Percentiles rank a stretch among this genome's conserved stretches.
Conservation (phyloP, 179 eudicot genomes). For the Vitellaria paradoxa region DNA sequence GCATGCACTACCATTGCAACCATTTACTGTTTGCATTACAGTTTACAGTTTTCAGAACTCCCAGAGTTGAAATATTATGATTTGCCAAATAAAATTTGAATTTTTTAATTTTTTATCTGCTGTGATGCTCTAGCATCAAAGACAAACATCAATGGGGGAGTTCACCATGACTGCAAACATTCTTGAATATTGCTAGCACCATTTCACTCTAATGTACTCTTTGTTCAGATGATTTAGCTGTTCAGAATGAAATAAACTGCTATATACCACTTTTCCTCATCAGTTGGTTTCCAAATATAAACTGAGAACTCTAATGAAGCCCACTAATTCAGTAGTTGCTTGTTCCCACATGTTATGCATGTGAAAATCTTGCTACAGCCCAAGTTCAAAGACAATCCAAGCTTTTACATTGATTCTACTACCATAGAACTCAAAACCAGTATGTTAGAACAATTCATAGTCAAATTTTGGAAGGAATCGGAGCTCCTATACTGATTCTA, state of each 20-base stretch:
- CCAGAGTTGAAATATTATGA: neutral
- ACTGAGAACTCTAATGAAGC: neutral
- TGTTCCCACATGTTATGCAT: no score
- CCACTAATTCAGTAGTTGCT: neutral
- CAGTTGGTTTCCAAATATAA: neutral
- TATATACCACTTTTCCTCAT: neutral
- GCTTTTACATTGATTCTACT: no score
- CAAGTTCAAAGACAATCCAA: no score
- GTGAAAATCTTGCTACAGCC: no score
- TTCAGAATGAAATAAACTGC: neutral
- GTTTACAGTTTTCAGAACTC: neutral
- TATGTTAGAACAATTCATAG: no score
- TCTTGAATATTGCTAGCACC: constrained; percentile 3
- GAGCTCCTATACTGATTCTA: no score
- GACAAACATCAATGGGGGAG: neutral
- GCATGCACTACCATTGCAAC: neutral
- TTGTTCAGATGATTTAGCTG: no score
- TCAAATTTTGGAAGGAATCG: no score
- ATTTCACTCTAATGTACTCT: neutral
- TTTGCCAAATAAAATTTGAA: neutral
- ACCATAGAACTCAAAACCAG: no score
- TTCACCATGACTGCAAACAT: neutral
- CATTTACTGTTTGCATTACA: neutral
- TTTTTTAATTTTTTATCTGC: neutral
- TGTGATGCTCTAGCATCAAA: neutral